Conservation (phyloP, 495 filamentous ascomycete genomes). For the Penicillium steckii region DNA sequence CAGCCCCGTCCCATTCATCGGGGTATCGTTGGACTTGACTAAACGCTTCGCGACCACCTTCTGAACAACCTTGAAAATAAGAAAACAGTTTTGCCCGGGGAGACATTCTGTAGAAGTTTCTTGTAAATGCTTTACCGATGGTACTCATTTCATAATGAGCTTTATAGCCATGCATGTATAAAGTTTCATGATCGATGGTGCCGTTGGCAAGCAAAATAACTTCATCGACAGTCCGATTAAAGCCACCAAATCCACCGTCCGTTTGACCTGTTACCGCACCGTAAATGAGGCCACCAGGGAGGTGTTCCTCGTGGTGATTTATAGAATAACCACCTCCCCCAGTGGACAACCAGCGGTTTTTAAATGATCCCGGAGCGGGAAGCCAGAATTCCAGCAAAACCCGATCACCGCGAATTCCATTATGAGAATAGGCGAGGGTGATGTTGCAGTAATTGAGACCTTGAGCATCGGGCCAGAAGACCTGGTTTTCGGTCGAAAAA, state of each 20-base stretch:
- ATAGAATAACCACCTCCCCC: conserved; percentile 48
- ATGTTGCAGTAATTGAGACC: conserved; percentile 42
- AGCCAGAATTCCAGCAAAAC: conserved; percentile 41
- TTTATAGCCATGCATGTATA: conserved; percentile 48
- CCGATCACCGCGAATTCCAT: conserved; percentile 31
- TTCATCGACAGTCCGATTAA: conserved; percentile 29
- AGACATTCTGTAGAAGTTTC: conserved; percentile 28
- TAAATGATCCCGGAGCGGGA: conserved; percentile 36
- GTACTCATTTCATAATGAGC: conserved; percentile 28
- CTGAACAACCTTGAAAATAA: conserved; percentile 51
- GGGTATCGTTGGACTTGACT: conserved; percentile 48
- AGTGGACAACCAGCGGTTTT: conserved; percentile 43
- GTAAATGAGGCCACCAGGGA: conserved; percentile 41
- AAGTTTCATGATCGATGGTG: conserved; percentile 40
- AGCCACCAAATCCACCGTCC: conserved; percentile 49
- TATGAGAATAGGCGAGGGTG: conserved; percentile 44
- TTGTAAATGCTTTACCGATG: conserved; percentile 40
- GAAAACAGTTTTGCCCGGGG: conserved; percentile 39
- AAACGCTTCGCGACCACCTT: conserved; percentile 46
- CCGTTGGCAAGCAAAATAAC: conserved; percentile 41
- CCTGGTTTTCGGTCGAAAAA: conserved; percentile 10
- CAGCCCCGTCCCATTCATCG: conserved; percentile 45
- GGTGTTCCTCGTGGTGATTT: conserved; percentile 34
- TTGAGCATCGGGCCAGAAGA: conserved; percentile 15
- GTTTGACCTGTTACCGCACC: conserved; percentile 45